These are phyloP conservation scores for Ceratocystis variospora DNA, from an alignment of 2,329 filamentous ascomycete genomes.

Conservation along the genomic window DNA sequence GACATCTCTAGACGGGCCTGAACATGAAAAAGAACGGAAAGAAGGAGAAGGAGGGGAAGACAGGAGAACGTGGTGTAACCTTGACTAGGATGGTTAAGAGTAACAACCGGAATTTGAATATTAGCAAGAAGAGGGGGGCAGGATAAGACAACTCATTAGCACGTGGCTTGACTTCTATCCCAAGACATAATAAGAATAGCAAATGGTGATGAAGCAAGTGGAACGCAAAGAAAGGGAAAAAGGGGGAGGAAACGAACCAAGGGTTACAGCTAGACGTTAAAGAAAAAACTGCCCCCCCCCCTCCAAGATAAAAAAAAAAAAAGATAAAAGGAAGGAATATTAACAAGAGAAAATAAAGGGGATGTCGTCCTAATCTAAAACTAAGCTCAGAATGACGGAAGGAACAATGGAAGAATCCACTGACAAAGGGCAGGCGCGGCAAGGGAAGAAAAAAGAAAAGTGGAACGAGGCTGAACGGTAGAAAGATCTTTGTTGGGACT, in stretches of 20 bases:
- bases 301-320: not conserved
- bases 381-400: not conserved
- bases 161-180: not conserved
- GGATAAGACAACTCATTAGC: not conserved
- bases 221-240: not conserved
- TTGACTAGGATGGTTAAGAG: not conserved
- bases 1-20: not conserved
- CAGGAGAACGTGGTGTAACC: not conserved
- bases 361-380: not conserved
- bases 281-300: not conserved
- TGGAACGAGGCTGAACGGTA: constrained; percentile 14
- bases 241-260: not conserved
- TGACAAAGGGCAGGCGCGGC: not conserved
- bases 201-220: not conserved
- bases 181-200: not conserved
- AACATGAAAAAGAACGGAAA: not conserved
- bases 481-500: not conserved
- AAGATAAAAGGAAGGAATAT: not conserved
- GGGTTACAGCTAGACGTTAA: not conserved
- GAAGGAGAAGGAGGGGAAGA: not conserved
- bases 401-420: constrained; percentile 6
- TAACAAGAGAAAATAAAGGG: not conserved
- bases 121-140: not conserved
- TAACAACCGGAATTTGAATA: too few species aligned
- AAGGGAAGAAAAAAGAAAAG: constrained; percentile 3